These are phyloP conservation scores for Solanum chilense DNA, from an alignment of 257 asterid genomes.

Conservation along the genomic window DNA sequence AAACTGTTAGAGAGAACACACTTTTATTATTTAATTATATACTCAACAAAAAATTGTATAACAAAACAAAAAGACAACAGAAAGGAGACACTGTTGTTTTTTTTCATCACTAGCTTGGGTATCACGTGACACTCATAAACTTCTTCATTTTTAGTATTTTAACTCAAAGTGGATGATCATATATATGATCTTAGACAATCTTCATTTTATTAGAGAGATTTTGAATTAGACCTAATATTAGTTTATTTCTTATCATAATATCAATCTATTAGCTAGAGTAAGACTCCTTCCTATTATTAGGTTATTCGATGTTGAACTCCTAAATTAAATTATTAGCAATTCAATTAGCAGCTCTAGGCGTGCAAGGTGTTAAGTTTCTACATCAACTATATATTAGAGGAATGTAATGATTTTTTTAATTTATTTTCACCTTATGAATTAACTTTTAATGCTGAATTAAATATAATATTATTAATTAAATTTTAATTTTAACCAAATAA, in stretches of 20 bases:
- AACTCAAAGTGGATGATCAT: not conserved
- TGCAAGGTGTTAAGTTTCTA: not conserved
- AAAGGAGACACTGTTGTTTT: not conserved
- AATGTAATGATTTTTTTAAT: not conserved
- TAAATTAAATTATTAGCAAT: not conserved
- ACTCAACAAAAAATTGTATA: too few species aligned
- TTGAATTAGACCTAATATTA: not conserved
- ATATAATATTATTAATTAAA: not conserved
- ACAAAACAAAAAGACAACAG: too few species aligned
- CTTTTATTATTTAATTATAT: too few species aligned
- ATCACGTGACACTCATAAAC: not conserved
- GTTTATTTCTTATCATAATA: not conserved
- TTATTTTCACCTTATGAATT: not conserved
- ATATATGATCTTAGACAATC: not conserved
- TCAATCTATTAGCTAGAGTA: not conserved
- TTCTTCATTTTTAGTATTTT: not conserved
- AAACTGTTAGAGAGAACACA: too few species aligned
- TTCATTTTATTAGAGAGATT: not conserved
- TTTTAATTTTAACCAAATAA: not conserved
- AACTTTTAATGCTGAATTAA: not conserved
- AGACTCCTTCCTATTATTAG: not conserved
- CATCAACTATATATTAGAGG: not conserved
- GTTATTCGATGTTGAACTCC: not conserved
- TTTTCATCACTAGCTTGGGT: not conserved
- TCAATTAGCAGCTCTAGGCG: not conserved